Conservation (phyloP, 306 rosid genomes). For the Prunus padus region DNA sequence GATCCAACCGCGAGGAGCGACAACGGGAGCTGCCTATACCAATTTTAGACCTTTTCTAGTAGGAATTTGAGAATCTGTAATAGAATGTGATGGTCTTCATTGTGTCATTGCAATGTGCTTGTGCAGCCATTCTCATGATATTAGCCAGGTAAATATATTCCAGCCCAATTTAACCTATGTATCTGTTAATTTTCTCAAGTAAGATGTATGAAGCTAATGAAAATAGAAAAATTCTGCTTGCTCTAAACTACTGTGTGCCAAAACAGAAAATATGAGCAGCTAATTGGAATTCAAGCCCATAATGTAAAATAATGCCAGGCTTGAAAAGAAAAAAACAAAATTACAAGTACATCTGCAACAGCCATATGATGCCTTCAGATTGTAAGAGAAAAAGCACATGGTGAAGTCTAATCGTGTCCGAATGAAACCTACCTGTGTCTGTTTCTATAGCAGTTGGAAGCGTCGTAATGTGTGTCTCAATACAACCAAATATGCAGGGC, state of each 20-base stretch:
- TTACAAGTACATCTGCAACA: too few species aligned
- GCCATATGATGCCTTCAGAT: neutral
- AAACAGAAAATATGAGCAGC: neutral
- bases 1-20: constrained; percentile 56
- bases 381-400: constrained; percentile 6
- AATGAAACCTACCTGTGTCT: too few species aligned
- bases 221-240: neutral
- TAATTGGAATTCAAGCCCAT: neutral
- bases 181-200: neutral
- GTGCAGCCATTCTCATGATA: constrained; percentile 5
- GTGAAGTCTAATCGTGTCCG: neutral
- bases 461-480: constrained; percentile 7
- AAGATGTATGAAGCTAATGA: neutral
- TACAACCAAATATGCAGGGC: neutral
- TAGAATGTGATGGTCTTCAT: neutral
- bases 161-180: neutral
- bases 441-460: neutral
- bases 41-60: constrained; percentile 28
- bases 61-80: constrained; percentile 18
- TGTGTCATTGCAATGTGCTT: neutral
- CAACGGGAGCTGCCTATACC: constrained; percentile 48
- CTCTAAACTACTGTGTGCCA: neutral
- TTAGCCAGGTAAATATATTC: neutral
- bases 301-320: neutral
- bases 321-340: neutral